Evolutionary conservation across 2,329 filamentous ascomycete genomes (phyloP).

Genomic region (Allantophomopsis lycopodina): DNA sequence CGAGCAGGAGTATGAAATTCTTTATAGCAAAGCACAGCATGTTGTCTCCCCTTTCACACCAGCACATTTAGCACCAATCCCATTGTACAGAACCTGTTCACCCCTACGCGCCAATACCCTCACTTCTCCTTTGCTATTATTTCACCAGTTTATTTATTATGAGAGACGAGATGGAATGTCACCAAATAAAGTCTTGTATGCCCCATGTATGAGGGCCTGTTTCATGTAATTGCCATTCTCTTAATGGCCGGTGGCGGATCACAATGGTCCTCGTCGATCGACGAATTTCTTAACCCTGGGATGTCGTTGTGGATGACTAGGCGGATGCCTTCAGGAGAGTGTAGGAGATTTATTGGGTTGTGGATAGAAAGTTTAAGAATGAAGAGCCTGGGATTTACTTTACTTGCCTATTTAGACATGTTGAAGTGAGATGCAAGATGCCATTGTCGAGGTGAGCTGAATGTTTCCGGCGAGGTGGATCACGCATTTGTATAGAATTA

Average conservation of each 20-base stretch:
- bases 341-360: conserved; percentile 1
- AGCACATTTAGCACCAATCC: conserved; percentile 1
- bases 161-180: conserved; percentile 4
- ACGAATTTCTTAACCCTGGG: background rate
- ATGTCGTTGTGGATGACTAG: background rate
- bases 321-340: conserved; percentile 1
- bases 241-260: background rate
- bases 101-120: conserved; percentile 2
- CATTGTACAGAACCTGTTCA: conserved; percentile 3
- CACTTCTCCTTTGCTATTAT: background rate
- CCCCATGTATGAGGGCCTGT: background rate
- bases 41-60: background rate
- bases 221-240: conserved; percentile 2
- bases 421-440: no score
- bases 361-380: conserved; percentile 1
- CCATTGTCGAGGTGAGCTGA: no score
- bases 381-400: no score
- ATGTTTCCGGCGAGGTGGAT: no score
- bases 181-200: conserved; percentile 5
- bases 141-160: conserved; percentile 1
- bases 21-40: conserved; percentile 1
- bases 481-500: no score
- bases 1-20: background rate
- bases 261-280: no score
- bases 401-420: no score